A percentile compares a stretch with the other conserved stretches of the same genome.
Evolutionary conservation across 768 basidiomycete genomes (phyloP).

Genomic region (Udeniomyces megalosporus): DNA sequence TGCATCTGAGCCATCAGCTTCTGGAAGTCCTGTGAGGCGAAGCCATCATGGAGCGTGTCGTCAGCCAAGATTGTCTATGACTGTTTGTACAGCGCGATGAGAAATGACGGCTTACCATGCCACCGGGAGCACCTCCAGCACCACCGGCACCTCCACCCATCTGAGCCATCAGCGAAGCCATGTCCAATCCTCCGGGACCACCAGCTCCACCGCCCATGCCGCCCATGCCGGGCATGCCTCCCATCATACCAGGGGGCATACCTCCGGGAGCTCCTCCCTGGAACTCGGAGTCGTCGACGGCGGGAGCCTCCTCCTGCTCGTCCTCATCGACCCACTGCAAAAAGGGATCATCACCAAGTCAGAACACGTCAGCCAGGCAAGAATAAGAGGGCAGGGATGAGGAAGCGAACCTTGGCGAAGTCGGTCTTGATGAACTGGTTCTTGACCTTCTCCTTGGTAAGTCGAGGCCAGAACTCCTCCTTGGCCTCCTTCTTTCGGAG

Average conservation of each 20-base stretch:
- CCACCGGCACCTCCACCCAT: slow-evolving; percentile 18
- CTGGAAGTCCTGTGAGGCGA: slow-evolving; percentile 17
- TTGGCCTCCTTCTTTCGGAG: slow-evolving; percentile 66
- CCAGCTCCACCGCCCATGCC: slow-evolving; percentile 20
- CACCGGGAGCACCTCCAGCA: slow-evolving; percentile 12
- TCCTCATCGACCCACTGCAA: slow-evolving; percentile 81
- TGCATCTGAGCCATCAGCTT: slow-evolving; percentile 26
- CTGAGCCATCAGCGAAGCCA: slow-evolving; percentile 14
- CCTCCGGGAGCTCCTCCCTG: slow-evolving; percentile 13
- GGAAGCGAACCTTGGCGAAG: slow-evolving; percentile 45
- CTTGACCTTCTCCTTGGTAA: slow-evolving; percentile 74
- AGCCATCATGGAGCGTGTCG: no score
- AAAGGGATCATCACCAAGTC: background rate
- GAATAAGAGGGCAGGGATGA: background rate
- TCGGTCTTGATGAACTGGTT: slow-evolving; percentile 80
- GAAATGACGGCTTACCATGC: slow-evolving; percentile 10
- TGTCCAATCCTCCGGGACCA: slow-evolving; percentile 21
- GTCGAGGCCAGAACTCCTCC: slow-evolving; percentile 76
- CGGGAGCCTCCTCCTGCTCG: slow-evolving; percentile 58
- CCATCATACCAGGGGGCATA: slow-evolving; percentile 13
- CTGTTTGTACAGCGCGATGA: no score
- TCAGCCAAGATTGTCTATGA: background rate
- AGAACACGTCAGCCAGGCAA: background rate
- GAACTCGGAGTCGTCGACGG: slow-evolving; percentile 21
- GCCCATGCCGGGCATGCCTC: slow-evolving; percentile 20